Evolutionary conservation across 164 flowering plant genomes (phyloP).

Genomic region (Stephania cephalantha): DNA sequence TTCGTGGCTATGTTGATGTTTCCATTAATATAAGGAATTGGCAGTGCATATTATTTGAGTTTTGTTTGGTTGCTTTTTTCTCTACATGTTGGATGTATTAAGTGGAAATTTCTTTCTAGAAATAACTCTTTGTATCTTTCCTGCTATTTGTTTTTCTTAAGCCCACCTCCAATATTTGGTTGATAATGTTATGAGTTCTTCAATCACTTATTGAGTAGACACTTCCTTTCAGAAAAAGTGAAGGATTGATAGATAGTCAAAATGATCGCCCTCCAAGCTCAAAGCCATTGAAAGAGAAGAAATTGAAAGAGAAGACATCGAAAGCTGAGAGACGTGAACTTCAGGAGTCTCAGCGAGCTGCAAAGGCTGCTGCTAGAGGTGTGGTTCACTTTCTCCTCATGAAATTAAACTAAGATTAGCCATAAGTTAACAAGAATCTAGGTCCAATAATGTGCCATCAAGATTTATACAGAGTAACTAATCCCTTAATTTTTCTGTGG

Average conservation of each 20-base stretch:
- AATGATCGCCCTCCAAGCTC: conserved; percentile 34
- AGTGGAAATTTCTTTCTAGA: background rate
- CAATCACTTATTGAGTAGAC: conserved; percentile 3
- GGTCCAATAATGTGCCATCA: no score
- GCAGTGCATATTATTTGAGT: background rate
- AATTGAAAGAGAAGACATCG: conserved; percentile 71
- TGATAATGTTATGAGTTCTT: background rate
- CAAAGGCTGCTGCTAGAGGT: conserved; percentile 76
- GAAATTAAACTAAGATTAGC: no score
- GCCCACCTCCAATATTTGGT: background rate
- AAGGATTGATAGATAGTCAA: conserved; percentile 31
- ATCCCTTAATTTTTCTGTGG: no score
- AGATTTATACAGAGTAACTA: no score
- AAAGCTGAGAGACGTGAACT: conserved; percentile 92
- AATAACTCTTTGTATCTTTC: background rate
- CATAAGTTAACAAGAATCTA: no score
- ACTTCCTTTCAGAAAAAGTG: conserved; percentile 32
- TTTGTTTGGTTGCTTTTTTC: background rate
- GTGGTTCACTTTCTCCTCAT: conserved; percentile 14
- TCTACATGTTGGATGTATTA: background rate
- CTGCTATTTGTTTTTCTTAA: background rate
- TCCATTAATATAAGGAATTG: background rate
- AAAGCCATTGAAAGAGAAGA: conserved; percentile 64
- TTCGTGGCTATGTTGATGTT: background rate
- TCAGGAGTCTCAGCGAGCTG: conserved; percentile 93